Percentiles rank a stretch among this genome's conserved stretches.
Conservation (phyloP, 306 rosid species). For the Hippophae rhamnoides region DNA sequence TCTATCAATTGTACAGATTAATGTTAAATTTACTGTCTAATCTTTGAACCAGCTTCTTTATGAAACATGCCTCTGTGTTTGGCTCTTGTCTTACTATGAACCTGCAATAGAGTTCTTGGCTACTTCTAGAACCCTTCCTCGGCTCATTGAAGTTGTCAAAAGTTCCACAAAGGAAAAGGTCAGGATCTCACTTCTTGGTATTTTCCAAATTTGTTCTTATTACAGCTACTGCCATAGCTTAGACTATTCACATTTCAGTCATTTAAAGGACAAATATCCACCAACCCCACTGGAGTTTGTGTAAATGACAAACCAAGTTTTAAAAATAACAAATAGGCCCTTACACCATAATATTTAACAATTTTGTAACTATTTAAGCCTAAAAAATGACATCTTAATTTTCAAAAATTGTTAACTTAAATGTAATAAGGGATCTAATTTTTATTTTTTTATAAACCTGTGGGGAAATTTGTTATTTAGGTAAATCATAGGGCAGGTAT, state of each 20-base stretch:
- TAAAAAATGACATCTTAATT: too few species aligned
- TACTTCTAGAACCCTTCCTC: constrained; percentile 83
- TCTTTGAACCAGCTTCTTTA: constrained; percentile 74
- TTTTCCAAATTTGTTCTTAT: constrained; percentile 8
- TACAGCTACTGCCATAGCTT: constrained; percentile 6
- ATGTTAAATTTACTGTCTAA: constrained; percentile 16
- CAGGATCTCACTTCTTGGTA: constrained; percentile 18
- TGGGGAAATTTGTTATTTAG: too few species aligned
- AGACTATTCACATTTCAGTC: neutral
- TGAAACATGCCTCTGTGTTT: constrained; percentile 86
- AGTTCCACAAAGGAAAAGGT: constrained; percentile 99
- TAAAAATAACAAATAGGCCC: too few species aligned
- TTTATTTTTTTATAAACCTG: too few species aligned
- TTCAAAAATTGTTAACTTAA: too few species aligned
- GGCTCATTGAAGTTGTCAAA: constrained; percentile 76
- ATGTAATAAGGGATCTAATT: too few species aligned
- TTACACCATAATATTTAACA: too few species aligned
- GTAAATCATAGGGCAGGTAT: too few species aligned
- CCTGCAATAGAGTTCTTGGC: constrained; percentile 93
- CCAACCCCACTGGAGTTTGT: too few species aligned
- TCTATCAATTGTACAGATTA: neutral
- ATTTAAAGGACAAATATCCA: too few species aligned
- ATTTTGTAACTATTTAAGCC: too few species aligned
- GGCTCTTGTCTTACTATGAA: constrained; percentile 93
- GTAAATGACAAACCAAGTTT: too few species aligned